Evolutionary conservation across 2,329 filamentous ascomycete genomes (phyloP), one percentile per base, ranked within the genome.

Genomic region (Penicillium sp.): DNA sequence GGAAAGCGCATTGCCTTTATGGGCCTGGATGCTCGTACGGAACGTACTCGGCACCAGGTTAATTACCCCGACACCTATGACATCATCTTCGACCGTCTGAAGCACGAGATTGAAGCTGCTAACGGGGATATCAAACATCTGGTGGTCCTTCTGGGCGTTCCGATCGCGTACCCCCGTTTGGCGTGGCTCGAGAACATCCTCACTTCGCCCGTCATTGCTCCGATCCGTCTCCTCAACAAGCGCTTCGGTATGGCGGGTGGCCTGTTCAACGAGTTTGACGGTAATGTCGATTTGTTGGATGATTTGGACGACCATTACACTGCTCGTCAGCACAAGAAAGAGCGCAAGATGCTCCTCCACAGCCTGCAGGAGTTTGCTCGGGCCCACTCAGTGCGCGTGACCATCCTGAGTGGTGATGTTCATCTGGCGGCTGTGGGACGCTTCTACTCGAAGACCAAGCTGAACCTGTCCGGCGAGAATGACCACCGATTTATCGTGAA

Each of bases 141-240:
- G 20, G 73, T 86, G 33, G 68, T 86, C 20, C 70, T 86, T 9
- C 73, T 86, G 2, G 87, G 86, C 48, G 83, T 88, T 20, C 88
- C 90, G 0, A 92, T 95, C 60, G 75, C 75, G 1, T 78, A 81
- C 56, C 78, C 77, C 1, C 89, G 92, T 60, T 78, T 96, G 46
- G 93, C 91, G n/a, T 96, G 92, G 92, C 78, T 96, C 4, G 92
- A 97, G 68, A 96, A 95, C 64, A 87, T 96, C 50, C 81, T 97
- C 60, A 81, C 81, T 13, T 95, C 89, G 53, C 91, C 92, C 0
- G 60, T 96, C 23, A 91, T 96, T 64, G 90, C 87, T 0, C 90
- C 91, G 0, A 83, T 96, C 65, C 91, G 90, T 64, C 85, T 97
- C 55, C 69, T 96, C 61, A 93, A 95, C 75, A 88, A 91, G 68